Percentiles rank a stretch among this genome's conserved stretches.
Conservation (phyloP, 306 rosid genomes). For the Citrullus amarus region DNA sequence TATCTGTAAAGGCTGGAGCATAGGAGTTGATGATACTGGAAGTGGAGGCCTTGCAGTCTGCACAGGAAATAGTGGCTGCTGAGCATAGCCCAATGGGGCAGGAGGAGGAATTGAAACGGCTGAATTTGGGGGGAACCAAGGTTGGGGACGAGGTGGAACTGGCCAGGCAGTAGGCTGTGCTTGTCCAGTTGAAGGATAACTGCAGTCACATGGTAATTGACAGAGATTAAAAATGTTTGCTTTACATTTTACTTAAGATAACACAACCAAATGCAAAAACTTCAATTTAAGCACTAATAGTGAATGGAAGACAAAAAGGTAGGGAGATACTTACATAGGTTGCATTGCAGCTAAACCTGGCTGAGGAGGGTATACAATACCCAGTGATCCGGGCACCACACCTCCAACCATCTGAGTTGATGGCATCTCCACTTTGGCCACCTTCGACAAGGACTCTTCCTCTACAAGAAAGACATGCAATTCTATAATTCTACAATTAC, state of each 20-base stretch:
- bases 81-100: conserved; percentile 50
- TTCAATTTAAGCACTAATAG: background rate
- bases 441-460: conserved; percentile 59
- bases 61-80: conserved; percentile 94
- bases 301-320: background rate
- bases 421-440: conserved; percentile 64
- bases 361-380: conserved; percentile 65
- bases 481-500: background rate
- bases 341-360: conserved; percentile 44
- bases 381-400: conserved; percentile 56
- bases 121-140: conserved; percentile 73
- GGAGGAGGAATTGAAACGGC: conserved; percentile 64
- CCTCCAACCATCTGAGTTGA: conserved; percentile 48
- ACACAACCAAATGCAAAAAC: background rate
- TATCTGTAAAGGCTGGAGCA: conserved; percentile 45
- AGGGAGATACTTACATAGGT: conserved; percentile 52
- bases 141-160: conserved; percentile 75
- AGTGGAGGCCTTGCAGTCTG: conserved; percentile 69
- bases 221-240: background rate
- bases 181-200: conserved; percentile 55
- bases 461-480: conserved; percentile 30
- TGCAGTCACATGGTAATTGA: conserved; percentile 20
- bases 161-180: conserved; percentile 59
- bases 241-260: background rate
- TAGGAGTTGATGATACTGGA: conserved; percentile 38